A percentile compares a stretch with the other conserved stretches of the same genome.
phyloP scores from a whole-genome alignment of 2,329 filamentous ascomycete species.

The Fusarium scirpi region DNA sequence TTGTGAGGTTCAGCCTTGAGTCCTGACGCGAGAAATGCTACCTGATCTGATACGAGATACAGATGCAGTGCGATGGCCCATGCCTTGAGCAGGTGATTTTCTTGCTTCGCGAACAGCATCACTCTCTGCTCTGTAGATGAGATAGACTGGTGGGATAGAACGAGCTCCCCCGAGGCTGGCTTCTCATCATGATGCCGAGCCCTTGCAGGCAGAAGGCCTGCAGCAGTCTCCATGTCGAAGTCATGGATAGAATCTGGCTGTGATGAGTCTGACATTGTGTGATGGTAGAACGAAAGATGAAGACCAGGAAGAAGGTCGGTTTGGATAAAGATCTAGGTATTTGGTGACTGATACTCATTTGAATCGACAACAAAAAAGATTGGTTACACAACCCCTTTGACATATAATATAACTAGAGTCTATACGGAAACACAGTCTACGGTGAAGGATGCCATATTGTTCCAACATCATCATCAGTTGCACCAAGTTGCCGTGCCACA shows the following conservation, averaged over 20 bases:
- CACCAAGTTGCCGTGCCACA: not conserved
- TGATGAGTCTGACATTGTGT: slow-evolving; percentile 2
- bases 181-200: not conserved
- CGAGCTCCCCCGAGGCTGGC: not conserved
- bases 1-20: not conserved
- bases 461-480: not conserved
- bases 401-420: not conserved
- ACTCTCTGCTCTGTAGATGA: not conserved
- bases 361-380: not conserved
- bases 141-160: not conserved
- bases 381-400: not conserved
- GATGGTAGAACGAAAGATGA: not conserved
- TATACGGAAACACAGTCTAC: not conserved
- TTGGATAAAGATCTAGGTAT: not conserved
- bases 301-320: not conserved
- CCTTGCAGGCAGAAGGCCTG: not conserved
- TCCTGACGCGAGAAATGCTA: not conserved
- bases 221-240: slow-evolving; percentile 4
- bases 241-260: not conserved
- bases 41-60: slow-evolving; percentile 4
- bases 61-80: not conserved
- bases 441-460: not conserved
- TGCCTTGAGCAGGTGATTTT: not conserved
- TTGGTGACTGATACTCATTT: not conserved
- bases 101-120: not conserved